These are phyloP conservation scores for Syzygium malaccense DNA, from an alignment of 441 rosid genomes.

Conservation along the genomic window DNA sequence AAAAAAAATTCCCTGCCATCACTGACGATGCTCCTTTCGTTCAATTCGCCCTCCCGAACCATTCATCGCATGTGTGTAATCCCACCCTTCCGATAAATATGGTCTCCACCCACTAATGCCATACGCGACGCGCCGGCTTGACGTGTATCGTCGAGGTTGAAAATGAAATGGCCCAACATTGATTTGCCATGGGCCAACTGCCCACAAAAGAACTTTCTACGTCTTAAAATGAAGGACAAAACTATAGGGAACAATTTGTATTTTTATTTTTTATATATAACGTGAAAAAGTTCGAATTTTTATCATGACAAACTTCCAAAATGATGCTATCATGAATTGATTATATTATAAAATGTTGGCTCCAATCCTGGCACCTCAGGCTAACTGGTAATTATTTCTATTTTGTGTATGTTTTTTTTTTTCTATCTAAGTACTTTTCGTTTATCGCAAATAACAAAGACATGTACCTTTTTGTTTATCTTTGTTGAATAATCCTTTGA, in stretches of 20 bases:
- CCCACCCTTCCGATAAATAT: too few relatives aligned
- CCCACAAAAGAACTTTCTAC: not conserved
- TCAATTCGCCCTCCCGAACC: not conserved
- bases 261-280: not conserved
- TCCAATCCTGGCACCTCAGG: too few relatives aligned
- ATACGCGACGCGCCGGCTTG: not conserved
- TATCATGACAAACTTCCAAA: not conserved
- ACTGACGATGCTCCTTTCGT: too few relatives aligned
- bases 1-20: too few relatives aligned
- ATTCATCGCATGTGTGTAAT: not conserved
- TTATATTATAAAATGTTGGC: too few relatives aligned
- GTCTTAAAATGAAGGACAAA: not conserved
- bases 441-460: not conserved
- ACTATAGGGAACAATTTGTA: not conserved
- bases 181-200: not conserved
- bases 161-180: not conserved
- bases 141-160: not conserved
- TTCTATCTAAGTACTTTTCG: not conserved
- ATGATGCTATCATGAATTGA: not conserved
- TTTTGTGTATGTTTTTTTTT: too few relatives aligned
- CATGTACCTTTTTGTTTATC: not conserved
- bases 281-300: accelerated
- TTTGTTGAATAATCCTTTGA: not conserved
- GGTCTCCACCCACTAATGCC: not conserved
- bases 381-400: too few relatives aligned